Conservation (phyloP, 164 flowering plant genomes). For the Berberis thunbergii region DNA sequence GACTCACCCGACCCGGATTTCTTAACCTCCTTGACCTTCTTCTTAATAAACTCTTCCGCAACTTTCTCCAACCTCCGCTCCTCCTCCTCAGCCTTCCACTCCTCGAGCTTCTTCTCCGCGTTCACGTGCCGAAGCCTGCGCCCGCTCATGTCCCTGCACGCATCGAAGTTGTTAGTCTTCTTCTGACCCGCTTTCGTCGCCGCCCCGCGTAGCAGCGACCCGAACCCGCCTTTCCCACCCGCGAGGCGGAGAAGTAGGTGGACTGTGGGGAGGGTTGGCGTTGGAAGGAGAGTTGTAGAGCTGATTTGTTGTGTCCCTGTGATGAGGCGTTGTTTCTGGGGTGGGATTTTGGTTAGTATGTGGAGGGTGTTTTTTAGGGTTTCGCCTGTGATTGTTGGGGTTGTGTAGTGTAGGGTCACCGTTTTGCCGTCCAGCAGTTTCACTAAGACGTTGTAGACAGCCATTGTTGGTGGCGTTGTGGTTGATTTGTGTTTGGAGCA, state of each 20-base stretch:
- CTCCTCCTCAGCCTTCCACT: slow-evolving; percentile 79
- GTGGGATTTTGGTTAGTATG: slow-evolving; percentile 38
- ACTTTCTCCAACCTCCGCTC: slow-evolving; percentile 77
- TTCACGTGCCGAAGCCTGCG: slow-evolving; percentile 85
- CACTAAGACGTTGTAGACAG: slow-evolving; percentile 36
- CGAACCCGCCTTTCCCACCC: slow-evolving; percentile 98
- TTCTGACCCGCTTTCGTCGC: slow-evolving; percentile 98
- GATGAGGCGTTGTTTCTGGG: slow-evolving; percentile 34
- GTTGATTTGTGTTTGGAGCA: neutral
- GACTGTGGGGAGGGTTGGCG: slow-evolving; percentile 27
- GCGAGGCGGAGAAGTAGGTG: slow-evolving; percentile 38
- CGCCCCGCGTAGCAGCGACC: slow-evolving; percentile 88
- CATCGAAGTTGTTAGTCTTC: slow-evolving; percentile 95
- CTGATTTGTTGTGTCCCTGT: slow-evolving; percentile 21
- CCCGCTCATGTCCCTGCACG: slow-evolving; percentile 97
- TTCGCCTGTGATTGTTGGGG: slow-evolving; percentile 24
- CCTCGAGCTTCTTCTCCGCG: slow-evolving; percentile 93
- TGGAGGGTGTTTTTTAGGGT: slow-evolving; percentile 28
- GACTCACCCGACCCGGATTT: slow-evolving; percentile 19
- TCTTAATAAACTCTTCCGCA: slow-evolving; percentile 85
- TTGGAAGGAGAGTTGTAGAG: slow-evolving; percentile 21
- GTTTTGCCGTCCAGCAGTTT: slow-evolving; percentile 50
- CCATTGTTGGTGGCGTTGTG: slow-evolving; percentile 13
- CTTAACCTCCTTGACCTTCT: slow-evolving; percentile 47
- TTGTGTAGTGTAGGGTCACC: slow-evolving; percentile 28